phyloP scores from a whole-genome alignment of 2,329 filamentous ascomycete species.

The Phoma herbarum region DNA sequence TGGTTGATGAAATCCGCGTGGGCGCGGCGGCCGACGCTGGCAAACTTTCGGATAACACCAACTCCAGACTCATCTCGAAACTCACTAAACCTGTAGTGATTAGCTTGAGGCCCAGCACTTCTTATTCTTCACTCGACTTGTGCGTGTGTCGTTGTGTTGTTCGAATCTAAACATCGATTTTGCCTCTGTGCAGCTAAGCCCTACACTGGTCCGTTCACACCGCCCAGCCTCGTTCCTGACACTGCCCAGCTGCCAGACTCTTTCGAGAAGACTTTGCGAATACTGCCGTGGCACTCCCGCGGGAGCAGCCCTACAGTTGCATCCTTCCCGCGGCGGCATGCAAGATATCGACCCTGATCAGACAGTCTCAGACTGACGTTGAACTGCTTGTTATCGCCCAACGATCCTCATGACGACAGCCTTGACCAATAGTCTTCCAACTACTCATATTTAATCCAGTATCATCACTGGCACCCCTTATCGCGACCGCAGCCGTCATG shows the following conservation, averaged over 20 bases:
- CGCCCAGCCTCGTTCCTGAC: conserved; percentile 21
- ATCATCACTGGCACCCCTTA: conserved; percentile 1
- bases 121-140: not conserved
- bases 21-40: not conserved
- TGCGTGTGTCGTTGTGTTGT: not conserved
- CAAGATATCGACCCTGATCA: conserved; percentile 9
- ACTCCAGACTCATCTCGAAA: not conserved
- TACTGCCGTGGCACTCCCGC: conserved; percentile 19
- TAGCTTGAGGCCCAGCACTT: no score
- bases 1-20: not conserved
- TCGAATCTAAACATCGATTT: not conserved
- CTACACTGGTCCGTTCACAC: conserved; percentile 6
- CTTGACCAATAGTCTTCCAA: conserved; percentile 4
- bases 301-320: conserved; percentile 6
- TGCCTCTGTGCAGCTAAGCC: conserved; percentile 12
- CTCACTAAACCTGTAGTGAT: no score
- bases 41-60: not conserved
- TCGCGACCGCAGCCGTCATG: conserved; percentile 11
- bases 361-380: not conserved
- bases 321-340: conserved; percentile 6
- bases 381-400: conserved; percentile 11
- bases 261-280: conserved; percentile 25
- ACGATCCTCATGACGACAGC: conserved; percentile 12
- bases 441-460: not conserved
- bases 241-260: conserved; percentile 22